Evolutionary conservation across 2,329 filamentous ascomycete genomes (phyloP).

Genomic region (Gyromitra esculenta): DNA sequence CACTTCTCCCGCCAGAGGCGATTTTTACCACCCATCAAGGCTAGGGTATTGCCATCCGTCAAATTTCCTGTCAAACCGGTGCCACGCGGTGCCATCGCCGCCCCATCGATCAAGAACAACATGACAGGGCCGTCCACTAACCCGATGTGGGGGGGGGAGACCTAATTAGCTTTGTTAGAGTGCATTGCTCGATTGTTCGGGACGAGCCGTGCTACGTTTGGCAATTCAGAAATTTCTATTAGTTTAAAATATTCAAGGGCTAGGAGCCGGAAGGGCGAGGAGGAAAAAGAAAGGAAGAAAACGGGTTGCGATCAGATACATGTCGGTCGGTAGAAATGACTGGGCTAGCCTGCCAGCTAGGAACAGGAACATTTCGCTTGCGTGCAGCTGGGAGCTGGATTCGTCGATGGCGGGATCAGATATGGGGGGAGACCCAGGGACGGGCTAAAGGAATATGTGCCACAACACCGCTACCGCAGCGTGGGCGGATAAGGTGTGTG

Average conservation of each 20-base stretch:
- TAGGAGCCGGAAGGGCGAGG: constrained; percentile 35
- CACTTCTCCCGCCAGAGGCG: constrained; percentile 41
- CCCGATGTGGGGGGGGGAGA: constrained; percentile 17
- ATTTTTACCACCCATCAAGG: constrained; percentile 39
- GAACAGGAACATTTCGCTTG: constrained; percentile 49
- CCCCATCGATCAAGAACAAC: constrained; percentile 44
- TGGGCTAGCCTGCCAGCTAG: constrained; percentile 46
- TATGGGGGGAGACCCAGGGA: constrained; percentile 46
- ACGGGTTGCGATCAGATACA: constrained; percentile 50
- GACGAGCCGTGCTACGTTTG: constrained; percentile 47
- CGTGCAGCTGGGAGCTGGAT: constrained; percentile 51
- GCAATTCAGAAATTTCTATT: constrained; percentile 31
- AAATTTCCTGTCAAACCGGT: constrained; percentile 51
- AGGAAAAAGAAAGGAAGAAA: constrained; percentile 22
- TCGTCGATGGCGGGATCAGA: constrained; percentile 50
- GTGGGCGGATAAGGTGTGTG: constrained; percentile 52
- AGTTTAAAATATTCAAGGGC: constrained; percentile 9
- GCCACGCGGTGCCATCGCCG: constrained; percentile 46
- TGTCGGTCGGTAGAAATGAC: constrained; percentile 45
- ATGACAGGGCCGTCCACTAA: constrained; percentile 33
- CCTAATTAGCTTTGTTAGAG: constrained; percentile 33
- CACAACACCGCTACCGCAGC: constrained; percentile 48
- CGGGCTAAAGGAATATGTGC: constrained; percentile 51
- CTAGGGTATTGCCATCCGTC: constrained; percentile 52
- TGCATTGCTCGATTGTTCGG: constrained; percentile 44